phyloP scores from a whole-genome alignment of 768 basidiomycete species.

The Suillus placidus region DNA sequence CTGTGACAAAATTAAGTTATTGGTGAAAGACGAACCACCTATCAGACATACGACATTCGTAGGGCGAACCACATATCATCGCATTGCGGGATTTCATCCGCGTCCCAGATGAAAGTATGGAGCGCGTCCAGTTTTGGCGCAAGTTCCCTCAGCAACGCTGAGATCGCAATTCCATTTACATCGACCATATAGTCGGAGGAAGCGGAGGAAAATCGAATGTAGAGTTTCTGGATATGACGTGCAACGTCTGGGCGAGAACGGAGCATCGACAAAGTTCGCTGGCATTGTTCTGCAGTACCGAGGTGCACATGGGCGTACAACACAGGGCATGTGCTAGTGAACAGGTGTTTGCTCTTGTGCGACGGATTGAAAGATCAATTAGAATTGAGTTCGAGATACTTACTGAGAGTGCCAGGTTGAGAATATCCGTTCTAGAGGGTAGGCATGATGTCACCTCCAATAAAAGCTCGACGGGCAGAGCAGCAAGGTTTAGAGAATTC shows the following conservation, averaged over 20 bases:
- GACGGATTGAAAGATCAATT: conserved; percentile 11
- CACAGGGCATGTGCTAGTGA: conserved; percentile 52
- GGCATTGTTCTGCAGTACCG: conserved; percentile 58
- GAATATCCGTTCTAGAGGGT: conserved; percentile 52
- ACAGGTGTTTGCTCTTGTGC: conserved; percentile 56
- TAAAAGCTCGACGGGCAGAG: conserved; percentile 61
- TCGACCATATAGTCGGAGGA: conserved; percentile 27
- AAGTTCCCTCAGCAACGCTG: conserved; percentile 52
- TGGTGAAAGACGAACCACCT: not conserved
- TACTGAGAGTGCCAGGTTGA: conserved; percentile 63
- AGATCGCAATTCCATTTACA: conserved; percentile 38
- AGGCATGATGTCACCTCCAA: conserved; percentile 65
- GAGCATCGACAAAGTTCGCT: conserved; percentile 69
- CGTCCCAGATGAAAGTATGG: conserved; percentile 70
- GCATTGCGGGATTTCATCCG: conserved; percentile 60
- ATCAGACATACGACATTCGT: conserved; percentile 56
- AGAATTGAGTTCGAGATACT: conserved; percentile 30
- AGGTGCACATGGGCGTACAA: conserved; percentile 65
- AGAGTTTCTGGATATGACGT: conserved; percentile 65
- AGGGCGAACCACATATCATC: conserved; percentile 83
- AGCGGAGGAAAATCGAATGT: conserved; percentile 42
- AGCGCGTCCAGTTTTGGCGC: conserved; percentile 66
- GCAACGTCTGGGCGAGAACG: conserved; percentile 53
- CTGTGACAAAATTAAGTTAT: conserved; percentile 36
- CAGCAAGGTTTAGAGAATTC: conserved; percentile 11